phyloP scores from a whole-genome alignment of 768 basidiomycete species.

The Pleurotus cornucopiae region DNA sequence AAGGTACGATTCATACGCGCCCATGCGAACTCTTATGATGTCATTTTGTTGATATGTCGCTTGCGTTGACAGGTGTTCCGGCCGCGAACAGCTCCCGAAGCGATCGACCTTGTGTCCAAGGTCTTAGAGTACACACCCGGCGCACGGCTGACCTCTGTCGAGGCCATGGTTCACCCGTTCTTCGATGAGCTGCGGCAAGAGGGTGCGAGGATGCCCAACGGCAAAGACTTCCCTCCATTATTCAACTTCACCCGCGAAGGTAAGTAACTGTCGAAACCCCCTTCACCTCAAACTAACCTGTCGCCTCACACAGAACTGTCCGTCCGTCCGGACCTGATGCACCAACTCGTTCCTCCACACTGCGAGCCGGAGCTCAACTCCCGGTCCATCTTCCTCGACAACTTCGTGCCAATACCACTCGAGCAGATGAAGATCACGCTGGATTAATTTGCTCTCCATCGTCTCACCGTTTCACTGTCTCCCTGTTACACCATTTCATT shows the following conservation, averaged over 20 bases:
- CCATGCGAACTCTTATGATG: not conserved
- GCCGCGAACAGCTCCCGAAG: slow-evolving; percentile 92
- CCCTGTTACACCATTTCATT: not conserved
- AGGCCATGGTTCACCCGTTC: slow-evolving; percentile 93
- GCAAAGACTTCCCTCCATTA: slow-evolving; percentile 90
- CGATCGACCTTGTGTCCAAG: slow-evolving; percentile 93
- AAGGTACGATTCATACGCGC: slow-evolving; percentile 53
- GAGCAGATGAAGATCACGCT: slow-evolving; percentile 93
- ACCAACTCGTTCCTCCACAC: slow-evolving; percentile 84
- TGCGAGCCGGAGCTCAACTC: slow-evolving; percentile 86
- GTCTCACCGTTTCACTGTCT: slow-evolving; percentile 13
- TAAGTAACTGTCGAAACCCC: slow-evolving; percentile 34
- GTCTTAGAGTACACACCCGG: slow-evolving; percentile 98
- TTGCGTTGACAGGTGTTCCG: slow-evolving; percentile 79
- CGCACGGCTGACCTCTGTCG: slow-evolving; percentile 82
- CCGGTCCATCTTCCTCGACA: slow-evolving; percentile 82
- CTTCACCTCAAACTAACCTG: slow-evolving; percentile 2
- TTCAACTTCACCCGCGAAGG: slow-evolving; percentile 97
- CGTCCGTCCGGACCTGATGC: slow-evolving; percentile 91
- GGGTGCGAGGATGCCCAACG: slow-evolving; percentile 93
- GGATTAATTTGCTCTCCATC: slow-evolving; percentile 52
- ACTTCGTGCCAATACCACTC: slow-evolving; percentile 95
- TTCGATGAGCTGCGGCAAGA: slow-evolving; percentile 93
- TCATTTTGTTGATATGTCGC: slow-evolving; percentile 11
- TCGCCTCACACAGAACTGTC: slow-evolving; percentile 70